Base-by-base conservation (phyloP, 805 yeast species). In the Zygosaccharomyces kombuchaensis region DNA sequence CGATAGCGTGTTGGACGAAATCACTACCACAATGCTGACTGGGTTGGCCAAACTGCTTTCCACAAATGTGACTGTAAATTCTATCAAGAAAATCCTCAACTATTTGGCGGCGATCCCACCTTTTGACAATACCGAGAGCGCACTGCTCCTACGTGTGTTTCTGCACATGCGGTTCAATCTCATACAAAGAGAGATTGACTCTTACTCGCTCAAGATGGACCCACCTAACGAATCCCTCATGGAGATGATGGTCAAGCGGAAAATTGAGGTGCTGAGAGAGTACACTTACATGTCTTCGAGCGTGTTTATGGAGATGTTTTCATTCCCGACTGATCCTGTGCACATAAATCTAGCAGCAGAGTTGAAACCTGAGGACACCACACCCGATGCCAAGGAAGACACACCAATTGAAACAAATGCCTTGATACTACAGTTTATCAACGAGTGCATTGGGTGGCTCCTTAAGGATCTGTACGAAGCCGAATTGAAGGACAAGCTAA, bases 261-360 rank as follows among this genome's bases (percentile, higher is more conserved):
- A 79, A 54, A 75, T 91, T 31, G 98, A 93, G 62, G 79, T 87
- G 3, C 79, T 87, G 47, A 75, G 99, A 60, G 97, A 90, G 61
- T 84, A 65, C 34, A 52, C 62, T 7, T 61, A 58, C 39, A 59
- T 55, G 40, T 57, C 69, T 0, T 19, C 64, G 4, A 58, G 53
- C 42, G 52, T 58, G 3, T 60, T 62, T 39, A 43, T 45, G 8
- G 54, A 59, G 7, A 48, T 46, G 4, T 58, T 61, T 64, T 65
- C 31, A 43, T 68, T 34, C 47, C 51, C 14, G 38, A 22, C 21
- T 58, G 67, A 44, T 50, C 68, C 19, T 66, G 64, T 48, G 19
- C 13, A 22, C 25, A 45, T 47, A 9, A 37, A 39, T 16, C 29
- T 46, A 17, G 34, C 41, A n/a, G 26, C 32, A 37, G 48, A 36